Conservation (phyloP, 108 stramenopile genomes). For the Mediolabrus comicus region DNA sequence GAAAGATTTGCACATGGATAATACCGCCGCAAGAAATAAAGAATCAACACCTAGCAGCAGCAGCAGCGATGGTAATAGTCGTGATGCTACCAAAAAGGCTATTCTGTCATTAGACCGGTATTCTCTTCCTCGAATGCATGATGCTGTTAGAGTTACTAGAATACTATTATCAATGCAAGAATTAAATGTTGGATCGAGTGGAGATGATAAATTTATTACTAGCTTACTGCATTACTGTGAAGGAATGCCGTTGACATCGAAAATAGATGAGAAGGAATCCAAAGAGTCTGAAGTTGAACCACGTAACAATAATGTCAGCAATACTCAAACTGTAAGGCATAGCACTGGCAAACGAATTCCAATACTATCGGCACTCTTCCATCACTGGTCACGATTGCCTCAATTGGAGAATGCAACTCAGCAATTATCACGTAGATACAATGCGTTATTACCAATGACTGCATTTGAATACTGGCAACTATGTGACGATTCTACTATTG, state of each 20-base stretch:
- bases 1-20: not conserved
- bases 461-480: slow-evolving; percentile 14
- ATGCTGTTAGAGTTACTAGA: slow-evolving; percentile 29
- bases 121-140: slow-evolving; percentile 40
- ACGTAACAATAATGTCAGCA: not conserved
- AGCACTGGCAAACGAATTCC: slow-evolving; percentile 3
- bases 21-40: not conserved
- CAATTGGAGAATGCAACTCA: slow-evolving; percentile 30
- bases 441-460: slow-evolving; percentile 21
- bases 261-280: not conserved
- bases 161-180: slow-evolving; percentile 32
- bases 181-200: not conserved
- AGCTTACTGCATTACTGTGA: slow-evolving; percentile 24
- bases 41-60: not conserved
- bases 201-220: slow-evolving; percentile 11
- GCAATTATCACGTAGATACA: slow-evolving; percentile 16
- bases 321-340: not conserved
- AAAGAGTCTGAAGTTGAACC: too few species aligned
- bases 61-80: not conserved
- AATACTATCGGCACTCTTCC: slow-evolving; percentile 27
- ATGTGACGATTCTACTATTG: not conserved
- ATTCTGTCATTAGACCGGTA: slow-evolving; percentile 26
- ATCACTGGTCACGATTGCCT: slow-evolving; percentile 24
- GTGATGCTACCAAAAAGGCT: not conserved
- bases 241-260: not conserved